Base-by-base conservation (phyloP, 2,329 filamentous ascomycete genomes). In the Elsinoe australis region DNA sequence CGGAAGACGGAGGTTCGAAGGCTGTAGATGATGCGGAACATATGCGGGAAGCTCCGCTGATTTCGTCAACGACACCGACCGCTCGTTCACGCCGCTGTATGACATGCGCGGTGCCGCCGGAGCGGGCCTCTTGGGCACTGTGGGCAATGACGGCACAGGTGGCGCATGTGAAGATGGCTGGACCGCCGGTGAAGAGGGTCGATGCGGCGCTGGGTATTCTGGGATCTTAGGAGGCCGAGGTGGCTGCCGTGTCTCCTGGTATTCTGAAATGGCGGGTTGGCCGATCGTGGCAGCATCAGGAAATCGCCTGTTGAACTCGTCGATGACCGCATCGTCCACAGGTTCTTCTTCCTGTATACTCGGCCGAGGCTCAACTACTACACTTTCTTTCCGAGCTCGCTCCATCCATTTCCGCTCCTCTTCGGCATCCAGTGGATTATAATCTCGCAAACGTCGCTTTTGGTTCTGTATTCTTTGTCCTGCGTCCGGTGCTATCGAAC, bases 381-480 rank as follows among this genome's bases (percentile, higher is more conserved):
- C 71, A 51, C 79, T 74, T 56, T 89, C 84, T 33, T 78, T 77
- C 52, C 81, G 76, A 2, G 92, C 77, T 51, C 79, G 80, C 54
- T 87, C 82, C 58, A 89, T 78, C 85, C 88, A 95, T 34, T 77
- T 78, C 50, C 78, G 79, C 54, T 92, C 80, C 61, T 95, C 90
- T 53, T 90, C 85, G 4, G 80, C 77, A 52, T 87, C 83, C 41
- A 95, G 76, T 1, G 85, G 83, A 49, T 82, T 83, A 57, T 76
- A 79, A 49, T 80, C 77, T 39, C 76, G 72, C 36, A 77, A 65
- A 47, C 76, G 67, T 49, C 74, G 68, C 59, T 73, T 79, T 39
- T 75, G 71, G n/a, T 78, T 63, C 52, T 76, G 70, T 34, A 77
- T 59, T 47, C 71, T 73, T 19, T 55, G 54, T 28, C 54, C 51